These are phyloP conservation scores for Fonsecaea pugnacius DNA, from an alignment of 2,329 filamentous ascomycete species.

Conservation along the genomic window DNA sequence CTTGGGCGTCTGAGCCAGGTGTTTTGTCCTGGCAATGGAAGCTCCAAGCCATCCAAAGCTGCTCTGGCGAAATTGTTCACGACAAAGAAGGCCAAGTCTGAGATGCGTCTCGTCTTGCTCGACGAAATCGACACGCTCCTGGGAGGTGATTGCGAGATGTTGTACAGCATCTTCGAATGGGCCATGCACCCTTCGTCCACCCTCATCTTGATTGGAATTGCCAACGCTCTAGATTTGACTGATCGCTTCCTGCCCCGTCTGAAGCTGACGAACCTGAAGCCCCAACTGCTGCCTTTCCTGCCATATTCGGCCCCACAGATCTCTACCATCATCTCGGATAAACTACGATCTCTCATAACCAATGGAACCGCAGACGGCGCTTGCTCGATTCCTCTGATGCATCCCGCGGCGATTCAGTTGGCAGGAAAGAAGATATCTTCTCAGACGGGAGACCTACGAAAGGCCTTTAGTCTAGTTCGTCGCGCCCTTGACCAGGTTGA, in stretches of 20 bases:
- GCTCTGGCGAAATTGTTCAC: slow-evolving; percentile 73
- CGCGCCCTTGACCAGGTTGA: slow-evolving; percentile 89
- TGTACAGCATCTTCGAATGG: slow-evolving; percentile 97
- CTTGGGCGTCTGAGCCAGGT: slow-evolving; percentile 77
- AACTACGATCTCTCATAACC: slow-evolving; percentile 75
- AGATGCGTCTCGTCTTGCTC: slow-evolving; percentile 78
- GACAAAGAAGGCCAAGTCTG: slow-evolving; percentile 57
- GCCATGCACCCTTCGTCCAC: slow-evolving; percentile 79
- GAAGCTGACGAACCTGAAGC: slow-evolving; percentile 90
- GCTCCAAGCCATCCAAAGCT: slow-evolving; percentile 69
- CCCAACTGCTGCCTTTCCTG: slow-evolving; percentile 84
- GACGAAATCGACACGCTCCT: slow-evolving; percentile 96
- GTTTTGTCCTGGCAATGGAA: slow-evolving; percentile 65
- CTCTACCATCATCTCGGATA: slow-evolving; percentile 80
- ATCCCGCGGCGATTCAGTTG: slow-evolving; percentile 90
- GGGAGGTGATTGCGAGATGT: slow-evolving; percentile 81
- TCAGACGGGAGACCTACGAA: slow-evolving; percentile 90
- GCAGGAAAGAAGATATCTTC: slow-evolving; percentile 93
- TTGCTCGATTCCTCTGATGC: slow-evolving; percentile 80
- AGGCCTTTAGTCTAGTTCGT: slow-evolving; percentile 92
- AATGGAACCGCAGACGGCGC: slow-evolving; percentile 54
- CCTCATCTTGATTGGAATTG: slow-evolving; percentile 86
- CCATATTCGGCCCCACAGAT: slow-evolving; percentile 90
- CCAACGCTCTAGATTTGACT: slow-evolving; percentile 92
- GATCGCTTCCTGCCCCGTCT: slow-evolving; percentile 92